Base-by-base conservation (phyloP, 164 flowering plant genomes). In the Buxus sempervirens region DNA sequence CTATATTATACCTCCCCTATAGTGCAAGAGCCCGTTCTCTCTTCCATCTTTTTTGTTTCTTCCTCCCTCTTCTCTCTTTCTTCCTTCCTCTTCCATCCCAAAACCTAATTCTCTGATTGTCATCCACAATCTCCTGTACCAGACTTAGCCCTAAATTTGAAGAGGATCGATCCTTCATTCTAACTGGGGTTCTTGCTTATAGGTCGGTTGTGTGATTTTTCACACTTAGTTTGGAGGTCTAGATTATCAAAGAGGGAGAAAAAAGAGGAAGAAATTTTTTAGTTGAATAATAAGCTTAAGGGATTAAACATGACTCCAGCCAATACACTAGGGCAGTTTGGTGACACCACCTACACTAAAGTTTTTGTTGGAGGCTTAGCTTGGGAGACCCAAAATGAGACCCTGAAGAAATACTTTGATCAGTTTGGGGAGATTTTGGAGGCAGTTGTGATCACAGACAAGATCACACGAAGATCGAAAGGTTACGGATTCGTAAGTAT, bases 281-380 rank as follows among this genome's bases (percentile, higher is more conserved):
- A 64, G 13, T 21, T 27, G 38, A 67, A 65, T 54, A 26, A 49
- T 53, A 58, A 58, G 10, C 10, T 69, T 20, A n/a, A 26, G 53
- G 55, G 60, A 56, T 27, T 15, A 68, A 65, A 48, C 69, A 82
- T 82, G 88, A 77, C 84, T 79, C 82, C 90, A 66, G 81, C 83
- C 20, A 78, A 78, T 59, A 20, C 78, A 65, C 80, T 80, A 51
- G 77, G 80, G 24, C 92, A 83, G 73, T 88, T 90, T 68, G 98
- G 96, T 26, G 98, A 93, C 61, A 93, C 98, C 27, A 93, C 98
- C 0, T 88, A 85, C 79, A 93, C 98, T 15, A 93, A 93, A 69
- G 96, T 93, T 71, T 93, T 93, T 76, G 98, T 91, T 38, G 98
- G 98, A 45, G 98, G 98, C 0, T 79, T 93, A 71, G 98, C 98